These are phyloP conservation scores for Heliamphora exappendiculata DNA, from an alignment of 148 eudicot species.

Conservation along the genomic window DNA sequence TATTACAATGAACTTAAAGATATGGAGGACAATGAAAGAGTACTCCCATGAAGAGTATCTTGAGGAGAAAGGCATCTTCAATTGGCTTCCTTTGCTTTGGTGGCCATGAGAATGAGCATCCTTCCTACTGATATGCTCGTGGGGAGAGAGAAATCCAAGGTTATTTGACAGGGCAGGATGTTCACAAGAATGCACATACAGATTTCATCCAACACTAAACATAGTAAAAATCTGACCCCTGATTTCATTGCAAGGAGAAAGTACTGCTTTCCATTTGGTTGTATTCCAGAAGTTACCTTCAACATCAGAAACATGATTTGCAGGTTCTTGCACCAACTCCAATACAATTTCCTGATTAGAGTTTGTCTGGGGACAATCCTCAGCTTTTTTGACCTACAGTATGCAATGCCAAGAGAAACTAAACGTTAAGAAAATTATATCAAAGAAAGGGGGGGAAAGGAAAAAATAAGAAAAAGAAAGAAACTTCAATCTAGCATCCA, in stretches of 20 bases:
- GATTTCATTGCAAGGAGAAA: neutral
- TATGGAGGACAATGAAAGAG: too few relatives aligned
- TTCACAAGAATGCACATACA: neutral
- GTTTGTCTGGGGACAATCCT: constrained; percentile 28
- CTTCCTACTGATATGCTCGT: too few relatives aligned
- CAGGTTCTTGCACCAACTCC: constrained; percentile 32
- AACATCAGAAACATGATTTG: constrained; percentile 23
- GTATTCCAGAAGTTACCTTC: constrained; percentile 37
- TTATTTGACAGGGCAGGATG: neutral
- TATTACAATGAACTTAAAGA: too few relatives aligned
- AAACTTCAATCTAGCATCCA: neutral
- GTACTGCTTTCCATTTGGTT: neutral
- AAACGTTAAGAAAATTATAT: neutral
- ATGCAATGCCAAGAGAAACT: constrained; percentile 5
- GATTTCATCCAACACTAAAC: neutral
- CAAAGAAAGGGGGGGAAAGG: neutral
- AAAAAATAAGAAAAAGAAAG: too few relatives aligned
- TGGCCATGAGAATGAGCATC: too few relatives aligned
- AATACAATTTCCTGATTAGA: constrained; percentile 20
- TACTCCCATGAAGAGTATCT: too few relatives aligned
- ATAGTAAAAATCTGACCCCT: neutral
- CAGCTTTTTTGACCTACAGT: constrained; percentile 49
- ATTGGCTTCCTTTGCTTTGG: too few relatives aligned
- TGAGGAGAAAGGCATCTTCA: neutral
- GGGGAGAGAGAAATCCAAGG: neutral